These are phyloP conservation scores for Verticillium isaacii DNA, from an alignment of 2,329 filamentous ascomycete genomes.

Conservation along the genomic window DNA sequence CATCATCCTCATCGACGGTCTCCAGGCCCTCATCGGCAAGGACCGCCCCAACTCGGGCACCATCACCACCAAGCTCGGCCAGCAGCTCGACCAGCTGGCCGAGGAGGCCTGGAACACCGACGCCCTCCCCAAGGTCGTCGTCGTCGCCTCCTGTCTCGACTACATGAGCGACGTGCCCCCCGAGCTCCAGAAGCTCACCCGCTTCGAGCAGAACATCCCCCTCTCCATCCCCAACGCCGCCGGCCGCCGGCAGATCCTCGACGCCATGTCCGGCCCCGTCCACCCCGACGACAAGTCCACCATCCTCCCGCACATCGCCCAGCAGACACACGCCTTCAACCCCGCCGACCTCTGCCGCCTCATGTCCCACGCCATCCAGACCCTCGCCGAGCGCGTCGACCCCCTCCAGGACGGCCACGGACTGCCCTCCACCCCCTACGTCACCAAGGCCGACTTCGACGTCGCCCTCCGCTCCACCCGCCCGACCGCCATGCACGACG, in stretches of 20 bases:
- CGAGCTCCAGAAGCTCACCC: slow-evolving; percentile 58
- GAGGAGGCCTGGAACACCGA: slow-evolving; percentile 28
- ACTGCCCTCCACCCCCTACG: slow-evolving; percentile 16
- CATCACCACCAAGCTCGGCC: slow-evolving; percentile 45
- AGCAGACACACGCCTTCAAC: slow-evolving; percentile 83
- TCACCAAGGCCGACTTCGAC: slow-evolving; percentile 50
- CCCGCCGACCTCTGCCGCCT: slow-evolving; percentile 70
- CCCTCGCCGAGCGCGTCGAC: slow-evolving; percentile 25
- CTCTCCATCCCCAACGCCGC: slow-evolving; percentile 71
- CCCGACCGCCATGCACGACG: slow-evolving; percentile 83
- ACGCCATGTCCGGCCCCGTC: slow-evolving; percentile 47
- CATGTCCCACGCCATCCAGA: slow-evolving; percentile 29
- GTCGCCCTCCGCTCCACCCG: slow-evolving; percentile 63
- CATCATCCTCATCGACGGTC: slow-evolving; percentile 72
- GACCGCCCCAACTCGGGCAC: slow-evolving; percentile 45
- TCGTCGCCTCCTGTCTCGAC: slow-evolving; percentile 69
- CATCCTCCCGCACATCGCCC: slow-evolving; percentile 57
- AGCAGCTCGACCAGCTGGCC: slow-evolving; percentile 52
- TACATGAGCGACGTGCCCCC: slow-evolving; percentile 69
- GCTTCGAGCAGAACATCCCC: slow-evolving; percentile 64
- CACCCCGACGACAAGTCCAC: slow-evolving; percentile 42
- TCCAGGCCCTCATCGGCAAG: slow-evolving; percentile 65
- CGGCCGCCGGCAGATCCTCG: slow-evolving; percentile 70
- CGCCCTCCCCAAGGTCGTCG: slow-evolving; percentile 54
- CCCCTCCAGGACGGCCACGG: slow-evolving; percentile 16